Base-by-base conservation (phyloP, 2,329 filamentous ascomycete species). In the Microcyclosporella mali region DNA sequence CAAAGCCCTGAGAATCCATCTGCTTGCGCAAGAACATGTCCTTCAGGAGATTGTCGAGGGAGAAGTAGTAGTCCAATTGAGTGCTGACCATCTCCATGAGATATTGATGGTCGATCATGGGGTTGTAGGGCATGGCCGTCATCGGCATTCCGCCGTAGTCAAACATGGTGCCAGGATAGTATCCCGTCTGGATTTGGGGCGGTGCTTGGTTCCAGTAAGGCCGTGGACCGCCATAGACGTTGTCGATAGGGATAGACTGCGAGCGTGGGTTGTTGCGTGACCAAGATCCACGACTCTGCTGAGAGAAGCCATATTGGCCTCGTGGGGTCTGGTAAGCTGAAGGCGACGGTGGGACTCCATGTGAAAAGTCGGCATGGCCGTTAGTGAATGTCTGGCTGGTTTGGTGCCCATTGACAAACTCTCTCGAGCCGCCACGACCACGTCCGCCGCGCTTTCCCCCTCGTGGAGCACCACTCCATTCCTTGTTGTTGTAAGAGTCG, bases 1-100 rank as follows among this genome's bases (percentile, higher is more conserved):
- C 89, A 59, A 89, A 97, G 14, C 92, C 92, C 64, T 97, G 86
- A 1, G 85, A 86, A 62, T 98, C 90, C 92, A 98, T 97, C 56
- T 89, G 82, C 58, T 79, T 82, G 44, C 92, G 83, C 46, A 98
- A 74, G 66, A 81, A 97, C 59, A 86, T 75, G 60, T 98, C 92
- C 67, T 95, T 95, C 74, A 87, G 85, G 37, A 97, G 75, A 62
- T 98, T 98, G 59, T 95, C 86, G 19, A 95, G 78, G 0, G 90
- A 97, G 68, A 98, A 95, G 67, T 98, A 98, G 70, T 95, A 98
- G 59, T 95, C 88, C 29, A 65, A 47, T 59, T 82, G 81, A 56
- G 72, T 76, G 49, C 71, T 74, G 58, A 79, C 77, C 75, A 77
- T 77, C 60, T 64, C 65, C 50, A 78, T 66, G 27, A 80, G 56